phyloP scores from a whole-genome alignment of 139 green algal genomes.

The Picochlorum sp. region DNA sequence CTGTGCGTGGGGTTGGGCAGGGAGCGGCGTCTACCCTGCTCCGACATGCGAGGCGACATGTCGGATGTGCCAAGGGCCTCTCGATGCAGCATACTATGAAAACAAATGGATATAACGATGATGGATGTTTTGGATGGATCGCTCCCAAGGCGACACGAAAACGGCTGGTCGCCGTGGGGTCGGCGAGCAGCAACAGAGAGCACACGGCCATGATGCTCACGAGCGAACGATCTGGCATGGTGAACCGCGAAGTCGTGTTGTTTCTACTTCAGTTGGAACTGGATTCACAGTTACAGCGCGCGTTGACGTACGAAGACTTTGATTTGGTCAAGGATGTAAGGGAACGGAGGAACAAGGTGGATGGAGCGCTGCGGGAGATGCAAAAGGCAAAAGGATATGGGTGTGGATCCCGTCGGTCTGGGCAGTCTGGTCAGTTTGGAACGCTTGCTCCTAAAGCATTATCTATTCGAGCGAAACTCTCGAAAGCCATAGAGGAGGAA shows the following conservation, averaged over 20 bases:
- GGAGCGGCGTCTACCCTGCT: too few species aligned
- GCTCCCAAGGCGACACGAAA: too few species aligned
- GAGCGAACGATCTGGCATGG: slow-evolving; percentile 37
- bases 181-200: neutral
- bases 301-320: slow-evolving; percentile 68
- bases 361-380: slow-evolving; percentile 44
- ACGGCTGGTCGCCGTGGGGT: neutral
- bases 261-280: slow-evolving; percentile 72
- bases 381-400: slow-evolving; percentile 47
- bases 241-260: slow-evolving; percentile 59
- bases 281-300: slow-evolving; percentile 64
- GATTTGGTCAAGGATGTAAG: slow-evolving; percentile 55
- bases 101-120: too few species aligned
- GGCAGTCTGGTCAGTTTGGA: slow-evolving; percentile 17
- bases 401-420: slow-evolving; percentile 30
- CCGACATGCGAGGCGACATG: too few species aligned
- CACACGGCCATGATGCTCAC: slow-evolving; percentile 1
- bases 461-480: slow-evolving; percentile 28
- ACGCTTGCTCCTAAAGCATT: slow-evolving; percentile 40
- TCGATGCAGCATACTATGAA: too few species aligned
- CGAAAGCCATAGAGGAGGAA: slow-evolving; percentile 18
- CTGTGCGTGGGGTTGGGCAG: too few species aligned
- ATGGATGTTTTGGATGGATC: too few species aligned
- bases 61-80: too few species aligned
- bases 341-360: slow-evolving; percentile 43